phyloP scores from a whole-genome alignment of 257 asterid genomes.

The Solanum piurae region DNA sequence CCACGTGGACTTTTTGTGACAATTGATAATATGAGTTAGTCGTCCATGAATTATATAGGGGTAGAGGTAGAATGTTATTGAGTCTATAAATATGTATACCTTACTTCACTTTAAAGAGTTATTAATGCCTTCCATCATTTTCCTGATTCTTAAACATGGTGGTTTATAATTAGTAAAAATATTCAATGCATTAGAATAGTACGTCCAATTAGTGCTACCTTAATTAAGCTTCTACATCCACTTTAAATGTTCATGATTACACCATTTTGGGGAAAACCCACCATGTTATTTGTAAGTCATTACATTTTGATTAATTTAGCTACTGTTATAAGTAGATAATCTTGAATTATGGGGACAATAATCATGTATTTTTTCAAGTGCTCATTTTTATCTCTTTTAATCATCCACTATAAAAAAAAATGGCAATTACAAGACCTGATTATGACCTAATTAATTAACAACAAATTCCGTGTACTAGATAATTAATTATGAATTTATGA shows the following conservation, averaged over 20 bases:
- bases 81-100: background rate
- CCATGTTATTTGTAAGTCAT: background rate
- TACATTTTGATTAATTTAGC: background rate
- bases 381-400: background rate
- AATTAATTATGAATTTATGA: background rate
- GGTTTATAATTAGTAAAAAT: background rate
- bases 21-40: background rate
- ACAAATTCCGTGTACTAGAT: background rate
- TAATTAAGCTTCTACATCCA: background rate
- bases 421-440: background rate
- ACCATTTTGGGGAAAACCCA: background rate
- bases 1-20: background rate
- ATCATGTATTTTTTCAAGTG: background rate
- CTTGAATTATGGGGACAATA: background rate
- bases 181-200: background rate
- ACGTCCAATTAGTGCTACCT: background rate
- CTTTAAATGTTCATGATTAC: background rate
- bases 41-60: background rate
- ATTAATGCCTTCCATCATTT: background rate
- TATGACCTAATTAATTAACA: background rate
- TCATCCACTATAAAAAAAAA: background rate
- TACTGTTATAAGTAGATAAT: background rate
- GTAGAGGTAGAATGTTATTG: background rate
- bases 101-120: background rate
- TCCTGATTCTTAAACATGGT: background rate